phyloP scores from a whole-genome alignment of 2,329 filamentous ascomycete genomes.

The Neofusicoccum kwambonambiense region DNA sequence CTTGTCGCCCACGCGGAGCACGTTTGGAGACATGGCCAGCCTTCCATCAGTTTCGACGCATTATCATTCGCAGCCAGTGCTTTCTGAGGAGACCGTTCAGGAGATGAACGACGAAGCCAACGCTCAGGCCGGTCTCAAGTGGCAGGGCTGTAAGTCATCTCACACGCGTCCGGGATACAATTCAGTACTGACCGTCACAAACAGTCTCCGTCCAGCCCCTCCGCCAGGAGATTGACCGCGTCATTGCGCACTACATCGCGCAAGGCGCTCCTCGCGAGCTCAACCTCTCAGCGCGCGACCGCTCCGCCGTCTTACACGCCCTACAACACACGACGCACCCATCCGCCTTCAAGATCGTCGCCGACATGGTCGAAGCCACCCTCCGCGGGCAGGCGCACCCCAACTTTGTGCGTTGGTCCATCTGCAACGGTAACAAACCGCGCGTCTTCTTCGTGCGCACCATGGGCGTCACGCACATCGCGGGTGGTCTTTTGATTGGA shows the following conservation, averaged over 20 bases:
- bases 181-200: neutral
- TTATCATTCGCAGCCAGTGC: constrained; percentile 16
- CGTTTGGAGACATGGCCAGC: neutral
- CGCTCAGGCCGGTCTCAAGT: constrained; percentile 18
- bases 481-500: constrained; percentile 58
- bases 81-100: constrained; percentile 18
- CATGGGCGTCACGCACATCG: constrained; percentile 61
- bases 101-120: constrained; percentile 20
- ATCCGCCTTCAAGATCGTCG: constrained; percentile 63
- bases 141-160: constrained; percentile 20
- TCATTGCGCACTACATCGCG: constrained; percentile 73
- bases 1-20: neutral
- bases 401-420: constrained; percentile 82
- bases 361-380: constrained; percentile 63
- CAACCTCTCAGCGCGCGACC: constrained; percentile 68
- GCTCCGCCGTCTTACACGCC: constrained; percentile 62
- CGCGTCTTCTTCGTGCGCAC: constrained; percentile 68
- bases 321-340: constrained; percentile 76
- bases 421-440: constrained; percentile 76
- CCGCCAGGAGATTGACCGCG: constrained; percentile 69
- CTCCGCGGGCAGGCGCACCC: constrained; percentile 75
- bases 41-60: neutral
- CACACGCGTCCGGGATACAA: neutral
- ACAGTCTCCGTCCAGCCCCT: constrained; percentile 56
- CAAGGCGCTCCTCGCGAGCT: constrained; percentile 67